Base-by-base conservation (phyloP, 202 grass and related monocot genomes). In the Setaria italica region DNA sequence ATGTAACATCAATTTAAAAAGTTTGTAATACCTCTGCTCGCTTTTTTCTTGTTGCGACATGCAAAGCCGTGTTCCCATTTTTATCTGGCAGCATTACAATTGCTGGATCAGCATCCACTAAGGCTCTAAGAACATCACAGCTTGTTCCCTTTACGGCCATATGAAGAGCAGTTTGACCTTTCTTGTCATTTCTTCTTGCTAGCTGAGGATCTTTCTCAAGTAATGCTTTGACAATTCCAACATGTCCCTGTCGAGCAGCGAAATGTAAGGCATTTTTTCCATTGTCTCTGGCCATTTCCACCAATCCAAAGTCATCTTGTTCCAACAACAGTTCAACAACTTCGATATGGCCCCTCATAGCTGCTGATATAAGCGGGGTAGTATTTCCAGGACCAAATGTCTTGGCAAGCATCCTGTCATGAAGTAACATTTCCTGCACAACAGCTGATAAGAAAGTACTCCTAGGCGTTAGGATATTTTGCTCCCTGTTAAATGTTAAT, bases 131-230 rank as follows among this genome's bases (percentile, higher is more conserved):
- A 30, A 94, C 90, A 74, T 95, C 89, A 58, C 95, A 95, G 77
- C 78, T 93, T 84, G 92, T 95, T 86, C 95, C 95, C 88, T 97
- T 97, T 45, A 97, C 92, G 41, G 91, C 95, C 92, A 97, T 97
- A 88, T 97, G 92, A 62, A 97, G 79, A 59, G 92, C 89, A 54
- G 92, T 97, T 86, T 97, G 95, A 49, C 92, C 95, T 87, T 97
- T 97, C 80, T 93, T 97, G 19, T 97, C 95, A 30, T 90, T 93
- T 74, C 85, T 80, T 83, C 95, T 95, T 37, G 95, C 90, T 68
- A 97, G 79, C 80, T 95, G 95, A 45, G 90, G 90, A 88, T 95
- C 92, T 81, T 97, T 95, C 57, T 95, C 92, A 37, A 97, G 90
- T 80, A 97, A 74, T 45, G 80, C 53, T 70, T 81, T 77, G n/a